Base-by-base conservation (phyloP, 208 protist genomes). In the Trypanosoma melophagium region DNA sequence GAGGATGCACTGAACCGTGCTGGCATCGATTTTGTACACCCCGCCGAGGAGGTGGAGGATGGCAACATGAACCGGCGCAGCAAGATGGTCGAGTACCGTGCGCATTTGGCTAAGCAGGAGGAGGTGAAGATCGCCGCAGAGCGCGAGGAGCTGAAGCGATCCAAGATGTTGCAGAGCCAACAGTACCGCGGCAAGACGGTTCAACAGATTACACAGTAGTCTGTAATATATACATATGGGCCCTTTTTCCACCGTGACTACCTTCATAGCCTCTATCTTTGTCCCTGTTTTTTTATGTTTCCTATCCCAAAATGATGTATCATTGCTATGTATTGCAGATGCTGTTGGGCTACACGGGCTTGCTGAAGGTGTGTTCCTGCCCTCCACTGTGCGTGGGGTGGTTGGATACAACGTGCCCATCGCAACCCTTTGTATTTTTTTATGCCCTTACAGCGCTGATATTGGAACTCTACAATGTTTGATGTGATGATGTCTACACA, bases 121-220 rank as follows among this genome's bases (percentile, higher is more conserved):
- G 77, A 82, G 62, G 77, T 82, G 66, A 82, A 82, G 77, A 79
- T 82, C 57, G 72, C 77, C 14, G 77, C 77, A 35, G 77, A 83
- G 69, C 77, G 77, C 31, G 77, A 83, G 77, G 77, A 83, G 73
- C 60, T 83, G 56, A 83, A 83, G 66, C 73, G 76, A 24, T 67
- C 66, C 63, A 87, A 87, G 71, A 71, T 75, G 57, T 69, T 93
- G 38, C 86, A 92, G 75, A 84, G 77, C 66, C 86, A 87, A 65
- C 86, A 92, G 79, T 80, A 86, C 76, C 83, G 84, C 47, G 87
- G 84, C 69, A 83, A 86, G 72, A 87, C 81, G 2, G 74, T 93
- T 57, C 86, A 81, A 61, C 81, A 89, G 67, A 86, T 88, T 59
- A 92, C 80, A 19, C 66, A 89, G 74, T 92, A 87, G 71, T 47